phyloP scores from a whole-genome alignment of 768 basidiomycete genomes.

The Xerocomellus chrysenteron region DNA sequence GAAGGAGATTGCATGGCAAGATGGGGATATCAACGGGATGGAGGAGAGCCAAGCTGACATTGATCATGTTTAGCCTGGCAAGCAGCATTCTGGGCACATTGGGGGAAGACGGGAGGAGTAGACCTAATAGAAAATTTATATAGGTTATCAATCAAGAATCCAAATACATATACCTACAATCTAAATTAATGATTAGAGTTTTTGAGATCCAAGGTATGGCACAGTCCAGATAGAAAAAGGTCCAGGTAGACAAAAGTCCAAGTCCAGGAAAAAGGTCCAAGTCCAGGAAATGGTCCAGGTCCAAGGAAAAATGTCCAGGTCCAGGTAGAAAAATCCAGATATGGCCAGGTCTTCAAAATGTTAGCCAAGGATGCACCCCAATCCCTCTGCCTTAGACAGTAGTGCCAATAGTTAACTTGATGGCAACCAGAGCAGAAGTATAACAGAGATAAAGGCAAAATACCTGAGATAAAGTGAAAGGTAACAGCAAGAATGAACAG shows the following conservation, averaged over 20 bases:
- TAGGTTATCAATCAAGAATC: accelerated
- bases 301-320: too few relatives aligned
- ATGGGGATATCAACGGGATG: background rate
- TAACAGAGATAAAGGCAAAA: slow-evolving; percentile 5
- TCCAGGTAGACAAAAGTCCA: background rate
- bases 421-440: background rate
- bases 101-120: background rate
- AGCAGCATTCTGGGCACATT: background rate
- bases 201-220: too few relatives aligned
- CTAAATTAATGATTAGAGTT: background rate
- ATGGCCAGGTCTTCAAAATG: background rate
- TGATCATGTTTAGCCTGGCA: background rate
- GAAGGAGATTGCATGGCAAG: background rate
- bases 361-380: background rate
- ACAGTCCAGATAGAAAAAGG: background rate
- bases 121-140: background rate
- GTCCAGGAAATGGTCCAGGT: background rate
- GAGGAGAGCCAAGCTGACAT: background rate
- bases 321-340: too few relatives aligned
- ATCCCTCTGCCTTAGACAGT: background rate
- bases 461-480: background rate
- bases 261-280: too few relatives aligned
- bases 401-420: background rate
- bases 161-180: background rate
- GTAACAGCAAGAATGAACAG: background rate